Evolutionary conservation across 2,329 filamentous ascomycete species (phyloP).

Genomic region (Fusarium marasasianum): DNA sequence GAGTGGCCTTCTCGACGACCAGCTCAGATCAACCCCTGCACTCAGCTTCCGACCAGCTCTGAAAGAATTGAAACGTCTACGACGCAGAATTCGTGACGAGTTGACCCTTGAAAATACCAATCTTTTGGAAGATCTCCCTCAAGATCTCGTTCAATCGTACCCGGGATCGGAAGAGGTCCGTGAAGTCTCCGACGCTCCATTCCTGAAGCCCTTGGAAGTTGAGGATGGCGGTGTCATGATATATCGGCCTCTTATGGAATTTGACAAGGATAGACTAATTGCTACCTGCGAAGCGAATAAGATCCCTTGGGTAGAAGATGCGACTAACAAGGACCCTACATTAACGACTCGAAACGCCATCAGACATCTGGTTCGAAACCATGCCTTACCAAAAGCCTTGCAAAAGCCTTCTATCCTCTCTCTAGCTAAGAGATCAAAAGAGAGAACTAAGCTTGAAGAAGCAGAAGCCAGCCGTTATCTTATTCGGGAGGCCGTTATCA

Average conservation of each 20-base stretch:
- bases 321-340: slow-evolving; percentile 80
- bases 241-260: slow-evolving; percentile 74
- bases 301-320: slow-evolving; percentile 83
- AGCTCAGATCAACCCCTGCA: slow-evolving; percentile 47
- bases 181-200: slow-evolving; percentile 40
- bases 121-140: slow-evolving; percentile 8
- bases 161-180: slow-evolving; percentile 36
- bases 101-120: slow-evolving; percentile 36
- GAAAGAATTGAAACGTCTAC: slow-evolving; percentile 44
- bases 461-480: slow-evolving; percentile 65
- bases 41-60: slow-evolving; percentile 50
- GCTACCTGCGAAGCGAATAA: slow-evolving; percentile 76
- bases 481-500: slow-evolving; percentile 55
- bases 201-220: slow-evolving; percentile 50
- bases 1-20: slow-evolving; percentile 67
- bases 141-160: slow-evolving; percentile 42
- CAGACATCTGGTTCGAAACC: slow-evolving; percentile 68
- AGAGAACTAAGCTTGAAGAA: slow-evolving; percentile 56
- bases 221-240: slow-evolving; percentile 74
- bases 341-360: slow-evolving; percentile 85
- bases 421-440: slow-evolving; percentile 64
- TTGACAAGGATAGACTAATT: slow-evolving; percentile 77
- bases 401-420: slow-evolving; percentile 70
- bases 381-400: slow-evolving; percentile 75
- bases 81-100: slow-evolving; percentile 44